A percentile compares a stretch with the other conserved stretches of the same genome.
Evolutionary conservation across 768 basidiomycete genomes (phyloP).

Genomic region (Auricularia cornea): DNA sequence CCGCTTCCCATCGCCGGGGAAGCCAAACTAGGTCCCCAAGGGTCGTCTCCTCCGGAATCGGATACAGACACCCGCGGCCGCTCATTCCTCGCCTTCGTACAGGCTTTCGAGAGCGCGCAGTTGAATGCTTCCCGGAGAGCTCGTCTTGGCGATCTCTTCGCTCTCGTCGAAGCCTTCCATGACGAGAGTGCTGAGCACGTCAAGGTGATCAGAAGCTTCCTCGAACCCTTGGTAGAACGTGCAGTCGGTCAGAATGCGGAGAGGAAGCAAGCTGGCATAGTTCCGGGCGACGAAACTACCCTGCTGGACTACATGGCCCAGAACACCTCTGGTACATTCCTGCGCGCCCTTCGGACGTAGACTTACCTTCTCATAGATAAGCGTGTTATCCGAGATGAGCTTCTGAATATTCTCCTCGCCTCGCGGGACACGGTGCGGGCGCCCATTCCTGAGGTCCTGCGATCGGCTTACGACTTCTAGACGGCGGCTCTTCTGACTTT

Average conservation of each 20-base stretch:
- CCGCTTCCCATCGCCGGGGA: constrained; percentile 42
- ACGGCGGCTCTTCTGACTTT: constrained; percentile 67
- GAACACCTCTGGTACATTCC: constrained; percentile 37
- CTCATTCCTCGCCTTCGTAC: constrained; percentile 48
- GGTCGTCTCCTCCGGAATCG: constrained; percentile 30
- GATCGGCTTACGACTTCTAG: constrained; percentile 26
- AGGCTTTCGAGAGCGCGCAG: constrained; percentile 34
- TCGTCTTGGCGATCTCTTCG: constrained; percentile 34
- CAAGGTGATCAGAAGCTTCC: constrained; percentile 31
- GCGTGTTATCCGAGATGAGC: constrained; percentile 62
- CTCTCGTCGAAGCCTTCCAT: constrained; percentile 32
- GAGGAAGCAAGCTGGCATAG: constrained; percentile 26
- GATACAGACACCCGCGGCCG: constrained; percentile 32
- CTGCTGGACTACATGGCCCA: constrained; percentile 62
- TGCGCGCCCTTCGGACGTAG: neutral
- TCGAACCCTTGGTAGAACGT: constrained; percentile 54
- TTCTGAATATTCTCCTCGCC: constrained; percentile 70
- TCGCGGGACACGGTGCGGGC: constrained; percentile 59
- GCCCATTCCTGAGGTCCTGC: constrained; percentile 14
- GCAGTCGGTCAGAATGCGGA: constrained; percentile 40
- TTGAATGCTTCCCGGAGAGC: constrained; percentile 27
- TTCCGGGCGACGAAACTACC: constrained; percentile 42
- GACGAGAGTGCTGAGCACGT: constrained; percentile 32
- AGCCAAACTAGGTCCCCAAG: constrained; percentile 44
- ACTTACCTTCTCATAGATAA: constrained; percentile 35